Percentiles rank a stretch among this genome's conserved stretches.
phyloP scores from a whole-genome alignment of 495 filamentous ascomycete species.

The Aspergillus bridgeri region DNA sequence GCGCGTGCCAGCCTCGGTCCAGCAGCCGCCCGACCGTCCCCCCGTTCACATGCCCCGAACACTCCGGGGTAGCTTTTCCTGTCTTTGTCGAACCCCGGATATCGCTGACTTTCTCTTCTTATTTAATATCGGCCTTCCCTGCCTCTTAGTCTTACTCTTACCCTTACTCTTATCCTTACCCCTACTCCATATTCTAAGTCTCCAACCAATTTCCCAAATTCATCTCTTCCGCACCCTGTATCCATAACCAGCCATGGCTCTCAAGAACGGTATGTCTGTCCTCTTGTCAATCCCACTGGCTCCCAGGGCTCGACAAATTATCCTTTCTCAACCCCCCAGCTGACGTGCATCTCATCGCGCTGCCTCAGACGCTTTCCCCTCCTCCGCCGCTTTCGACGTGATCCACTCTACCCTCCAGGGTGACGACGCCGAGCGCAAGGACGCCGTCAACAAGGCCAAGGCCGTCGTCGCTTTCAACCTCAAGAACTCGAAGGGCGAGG shows the following conservation, averaged over 20 bases:
- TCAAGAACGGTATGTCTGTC: slow-evolving; percentile 65
- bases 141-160: background rate
- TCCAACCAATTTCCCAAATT: background rate
- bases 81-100: background rate
- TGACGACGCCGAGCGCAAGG: slow-evolving; percentile 72
- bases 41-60: slow-evolving; percentile 24
- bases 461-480: slow-evolving; percentile 88
- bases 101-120: slow-evolving; percentile 1
- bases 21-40: slow-evolving; percentile 17
- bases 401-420: slow-evolving; percentile 72
- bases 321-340: slow-evolving; percentile 17
- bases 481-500: slow-evolving; percentile 78
- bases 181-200: background rate
- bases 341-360: background rate
- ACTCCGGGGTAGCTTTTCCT: slow-evolving; percentile 14
- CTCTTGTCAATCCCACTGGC: background rate
- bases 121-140: slow-evolving; percentile 3
- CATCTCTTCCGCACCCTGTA: background rate
- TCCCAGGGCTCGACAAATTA: background rate
- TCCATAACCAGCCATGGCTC: slow-evolving; percentile 59
- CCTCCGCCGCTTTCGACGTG: slow-evolving; percentile 85
- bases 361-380: slow-evolving; percentile 73
- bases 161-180: background rate
- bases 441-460: slow-evolving; percentile 81
- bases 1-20: slow-evolving; percentile 18